Conservation (phyloP, 2,329 filamentous ascomycete genomes). For the Nothophoma quercina region DNA sequence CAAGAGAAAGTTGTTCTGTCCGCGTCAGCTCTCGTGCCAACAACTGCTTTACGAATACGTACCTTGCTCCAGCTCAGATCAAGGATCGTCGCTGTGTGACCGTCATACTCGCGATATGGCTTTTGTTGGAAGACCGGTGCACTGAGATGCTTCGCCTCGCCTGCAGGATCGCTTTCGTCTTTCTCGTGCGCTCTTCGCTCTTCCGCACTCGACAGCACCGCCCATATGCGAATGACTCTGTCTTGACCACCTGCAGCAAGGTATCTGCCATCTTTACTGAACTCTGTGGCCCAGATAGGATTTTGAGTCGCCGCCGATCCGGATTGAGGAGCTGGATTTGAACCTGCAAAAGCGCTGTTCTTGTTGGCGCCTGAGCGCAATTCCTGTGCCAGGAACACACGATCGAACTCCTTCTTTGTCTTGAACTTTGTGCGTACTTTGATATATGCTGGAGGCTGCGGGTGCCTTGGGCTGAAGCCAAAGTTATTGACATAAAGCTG, state of each 20-base stretch:
- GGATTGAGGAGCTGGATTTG: conserved; percentile 40
- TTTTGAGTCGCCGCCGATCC: conserved; percentile 55
- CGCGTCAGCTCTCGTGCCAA: background rate
- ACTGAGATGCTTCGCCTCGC: conserved; percentile 71
- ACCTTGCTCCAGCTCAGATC: conserved; percentile 96
- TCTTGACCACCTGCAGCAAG: conserved; percentile 93
- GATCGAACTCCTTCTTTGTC: conserved; percentile 81
- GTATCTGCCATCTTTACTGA: conserved; percentile 90
- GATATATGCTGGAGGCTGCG: conserved; percentile 90
- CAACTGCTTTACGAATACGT: background rate
- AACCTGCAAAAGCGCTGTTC: conserved; percentile 33
- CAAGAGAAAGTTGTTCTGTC: conserved; percentile 86
- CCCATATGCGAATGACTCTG: conserved; percentile 84
- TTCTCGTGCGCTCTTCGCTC: conserved; percentile 78
- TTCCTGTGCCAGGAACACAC: conserved; percentile 90
- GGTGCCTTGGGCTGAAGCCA: conserved; percentile 85
- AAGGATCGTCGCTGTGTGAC: conserved; percentile 84
- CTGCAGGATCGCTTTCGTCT: conserved; percentile 67
- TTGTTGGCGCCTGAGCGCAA: conserved; percentile 65
- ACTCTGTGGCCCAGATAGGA: conserved; percentile 91
- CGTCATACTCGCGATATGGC: conserved; percentile 79
- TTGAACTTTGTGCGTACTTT: conserved; percentile 84
- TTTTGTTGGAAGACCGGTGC: conserved; percentile 88
- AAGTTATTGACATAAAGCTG: conserved; percentile 76
- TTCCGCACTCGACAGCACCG: conserved; percentile 81